Evolutionary conservation across 2,329 filamentous ascomycete genomes (phyloP).

Genomic region (Colletotrichum nymphaeae): DNA sequence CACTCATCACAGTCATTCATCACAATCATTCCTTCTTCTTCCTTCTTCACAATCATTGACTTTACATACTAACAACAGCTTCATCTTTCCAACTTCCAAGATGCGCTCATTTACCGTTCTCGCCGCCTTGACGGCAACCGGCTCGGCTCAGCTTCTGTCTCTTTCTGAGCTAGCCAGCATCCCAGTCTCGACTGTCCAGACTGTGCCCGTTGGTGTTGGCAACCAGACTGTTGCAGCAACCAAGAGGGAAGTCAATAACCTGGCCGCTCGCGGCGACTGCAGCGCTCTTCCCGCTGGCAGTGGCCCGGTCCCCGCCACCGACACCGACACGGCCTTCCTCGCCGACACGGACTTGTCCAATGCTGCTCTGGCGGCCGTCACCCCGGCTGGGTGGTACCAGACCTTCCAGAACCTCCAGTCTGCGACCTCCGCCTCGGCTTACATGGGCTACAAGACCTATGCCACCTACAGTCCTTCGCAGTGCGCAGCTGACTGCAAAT

Average conservation of each 20-base stretch:
- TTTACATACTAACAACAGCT: not conserved
- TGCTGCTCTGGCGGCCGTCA: not conserved
- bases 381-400: conserved; percentile 18
- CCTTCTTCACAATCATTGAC: not conserved
- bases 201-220: conserved; percentile 1
- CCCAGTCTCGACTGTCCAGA: not conserved
- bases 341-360: not conserved
- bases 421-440: conserved; percentile 11
- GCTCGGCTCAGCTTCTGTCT: not conserved
- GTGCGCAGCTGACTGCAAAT: conserved; percentile 15
- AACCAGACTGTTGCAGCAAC: conserved; percentile 13
- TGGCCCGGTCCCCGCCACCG: conserved; percentile 2
- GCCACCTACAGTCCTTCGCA: conserved; percentile 3
- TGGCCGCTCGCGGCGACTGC: conserved; percentile 8
- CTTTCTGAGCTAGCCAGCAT: conserved; percentile 4
- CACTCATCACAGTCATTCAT: not conserved
- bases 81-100: not conserved
- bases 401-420: conserved; percentile 26
- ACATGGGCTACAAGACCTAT: conserved; percentile 18
- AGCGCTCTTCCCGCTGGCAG: not conserved
- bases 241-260: not conserved
- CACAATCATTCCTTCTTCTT: not conserved
- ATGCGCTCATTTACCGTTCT: not conserved
- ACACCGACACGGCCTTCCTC: conserved; percentile 19
- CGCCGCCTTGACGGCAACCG: not conserved